phyloP scores from a whole-genome alignment of 345 rosid species.

The Dipteronia sinensis region DNA sequence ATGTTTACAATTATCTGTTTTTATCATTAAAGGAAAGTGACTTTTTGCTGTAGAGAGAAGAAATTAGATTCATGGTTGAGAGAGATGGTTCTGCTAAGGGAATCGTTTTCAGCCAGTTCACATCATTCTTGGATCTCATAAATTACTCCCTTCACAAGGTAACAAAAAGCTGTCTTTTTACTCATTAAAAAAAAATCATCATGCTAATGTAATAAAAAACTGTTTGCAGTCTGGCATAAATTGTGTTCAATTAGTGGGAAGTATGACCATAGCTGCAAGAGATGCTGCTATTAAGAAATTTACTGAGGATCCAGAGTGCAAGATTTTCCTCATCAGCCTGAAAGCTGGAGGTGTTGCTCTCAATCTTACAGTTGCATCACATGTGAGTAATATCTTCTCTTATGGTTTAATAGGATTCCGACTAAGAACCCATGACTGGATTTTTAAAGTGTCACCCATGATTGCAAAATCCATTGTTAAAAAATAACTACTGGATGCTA shows the following conservation, averaged over 20 bases:
- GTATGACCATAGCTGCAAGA: conserved; percentile 79
- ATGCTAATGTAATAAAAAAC: conserved; percentile 2
- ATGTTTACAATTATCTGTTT: background rate
- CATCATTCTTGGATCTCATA: conserved; percentile 91
- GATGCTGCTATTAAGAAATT: conserved; percentile 86
- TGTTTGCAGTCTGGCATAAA: conserved; percentile 69
- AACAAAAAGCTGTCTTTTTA: conserved; percentile 12
- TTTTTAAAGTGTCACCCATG: background rate
- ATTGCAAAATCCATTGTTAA: background rate
- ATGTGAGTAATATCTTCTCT: conserved; percentile 53
- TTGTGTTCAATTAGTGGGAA: conserved; percentile 90
- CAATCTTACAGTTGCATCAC: conserved; percentile 94
- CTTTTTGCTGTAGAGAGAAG: conserved; percentile 74
- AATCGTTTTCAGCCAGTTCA: conserved; percentile 98
- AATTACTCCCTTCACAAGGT: conserved; percentile 86
- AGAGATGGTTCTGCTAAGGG: conserved; percentile 98
- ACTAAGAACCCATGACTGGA: background rate
- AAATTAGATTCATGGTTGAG: conserved; percentile 89
- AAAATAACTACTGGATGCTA: no score
- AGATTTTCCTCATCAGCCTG: conserved; percentile 85
- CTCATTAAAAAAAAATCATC: background rate
- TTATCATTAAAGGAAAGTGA: conserved; percentile 6
- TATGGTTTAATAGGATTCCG: background rate
- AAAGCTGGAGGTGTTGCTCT: conserved; percentile 98
- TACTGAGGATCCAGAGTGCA: conserved; percentile 86